These are phyloP conservation scores for Xerocomus brunneocitrinus DNA, from an alignment of 768 basidiomycete genomes.

Conservation along the genomic window DNA sequence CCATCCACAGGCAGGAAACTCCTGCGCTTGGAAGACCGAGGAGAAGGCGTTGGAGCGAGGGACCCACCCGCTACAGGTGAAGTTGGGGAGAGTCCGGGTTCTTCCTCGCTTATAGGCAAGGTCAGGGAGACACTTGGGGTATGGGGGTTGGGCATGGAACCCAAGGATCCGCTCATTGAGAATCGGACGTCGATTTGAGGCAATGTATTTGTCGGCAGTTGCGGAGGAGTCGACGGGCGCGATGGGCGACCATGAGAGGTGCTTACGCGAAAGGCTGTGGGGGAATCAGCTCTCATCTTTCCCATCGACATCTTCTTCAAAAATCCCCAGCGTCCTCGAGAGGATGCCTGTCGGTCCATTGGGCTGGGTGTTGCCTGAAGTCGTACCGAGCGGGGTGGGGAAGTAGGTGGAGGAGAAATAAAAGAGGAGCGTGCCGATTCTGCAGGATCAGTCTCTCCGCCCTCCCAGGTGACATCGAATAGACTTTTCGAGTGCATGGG, in stretches of 20 bases:
- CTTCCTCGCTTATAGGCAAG: conserved; percentile 21
- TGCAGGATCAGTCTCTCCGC: conserved; percentile 10
- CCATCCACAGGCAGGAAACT: conserved; percentile 87
- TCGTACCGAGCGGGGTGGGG: conserved; percentile 23
- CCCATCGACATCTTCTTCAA: conserved; percentile 99
- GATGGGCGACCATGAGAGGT: conserved; percentile 25
- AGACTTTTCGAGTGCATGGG: conserved; percentile 38
- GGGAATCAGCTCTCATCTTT: conserved; percentile 70
- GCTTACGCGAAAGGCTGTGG: conserved; percentile 36
- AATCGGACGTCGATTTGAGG: conserved; percentile 70
- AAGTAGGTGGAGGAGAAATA: conserved; percentile 23
- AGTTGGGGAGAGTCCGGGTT: conserved; percentile 1
- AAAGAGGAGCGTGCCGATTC: conserved; percentile 23
- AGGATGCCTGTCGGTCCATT: conserved; percentile 19
- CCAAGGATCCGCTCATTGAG: conserved; percentile 63
- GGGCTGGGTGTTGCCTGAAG: conserved; percentile 18
- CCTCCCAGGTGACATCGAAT: conserved; percentile 49
- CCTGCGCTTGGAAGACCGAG: conserved; percentile 64
- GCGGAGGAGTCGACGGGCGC: conserved; percentile 19
- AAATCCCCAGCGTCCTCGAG: conserved; percentile 83
- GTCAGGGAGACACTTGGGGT: conserved; percentile 29
- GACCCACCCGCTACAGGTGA: conserved; percentile 22
- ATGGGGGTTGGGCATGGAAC: conserved; percentile 39
- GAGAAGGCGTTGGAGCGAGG: conserved; percentile 39
- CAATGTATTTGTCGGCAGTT: conserved; percentile 36